Base-by-base conservation (phyloP, 306 rosid species). In the Cicer yamashitae region DNA sequence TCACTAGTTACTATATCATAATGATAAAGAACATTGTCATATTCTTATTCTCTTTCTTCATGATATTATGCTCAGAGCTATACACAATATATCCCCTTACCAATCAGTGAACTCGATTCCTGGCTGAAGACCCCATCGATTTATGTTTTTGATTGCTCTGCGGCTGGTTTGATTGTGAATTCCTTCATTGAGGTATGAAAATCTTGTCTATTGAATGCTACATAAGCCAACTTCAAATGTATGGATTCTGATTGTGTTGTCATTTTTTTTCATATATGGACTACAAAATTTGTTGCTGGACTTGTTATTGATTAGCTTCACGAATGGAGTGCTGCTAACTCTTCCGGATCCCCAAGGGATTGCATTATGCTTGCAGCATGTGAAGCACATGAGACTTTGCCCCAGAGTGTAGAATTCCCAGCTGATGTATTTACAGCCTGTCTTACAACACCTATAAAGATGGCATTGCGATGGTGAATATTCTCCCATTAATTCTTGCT, bases 71-170 rank as follows among this genome's bases (percentile, higher is more conserved):
- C 79, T 81, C 93, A 92, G 99, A 96, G 99, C 77, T 96, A 96
- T 84, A 92, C 99, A 2, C 99, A 96, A 76, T 96, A 96, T 72
- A 92, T 96, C 61, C 99, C 99, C 58, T 83, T 96, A 82, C 97
- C 96, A 70, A 86, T 92, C 67, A 84, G 81, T 52, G 98, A 96
- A 56, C 97, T 96, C 58, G 97, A 96, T 82, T 96, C 98, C 67
- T 96, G 99, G 99, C 79, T 96, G 93, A 96, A 86, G 92, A 92
- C 99, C 15, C 98, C 99, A 70, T 96, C 99, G 30, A 96, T 96
- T 77, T 96, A 96, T 78, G 98, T 92, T 67, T 89, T 96, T 81
- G 99, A 96, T 83, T 96, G 99, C 86, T 90, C 99, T 83, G 98
- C 92, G 20, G 98, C 98, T 78, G 98, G 98, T 77, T 67, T 88